Conservation (phyloP, 2,329 filamentous ascomycete species). For the Xylariaceae sp. region DNA sequence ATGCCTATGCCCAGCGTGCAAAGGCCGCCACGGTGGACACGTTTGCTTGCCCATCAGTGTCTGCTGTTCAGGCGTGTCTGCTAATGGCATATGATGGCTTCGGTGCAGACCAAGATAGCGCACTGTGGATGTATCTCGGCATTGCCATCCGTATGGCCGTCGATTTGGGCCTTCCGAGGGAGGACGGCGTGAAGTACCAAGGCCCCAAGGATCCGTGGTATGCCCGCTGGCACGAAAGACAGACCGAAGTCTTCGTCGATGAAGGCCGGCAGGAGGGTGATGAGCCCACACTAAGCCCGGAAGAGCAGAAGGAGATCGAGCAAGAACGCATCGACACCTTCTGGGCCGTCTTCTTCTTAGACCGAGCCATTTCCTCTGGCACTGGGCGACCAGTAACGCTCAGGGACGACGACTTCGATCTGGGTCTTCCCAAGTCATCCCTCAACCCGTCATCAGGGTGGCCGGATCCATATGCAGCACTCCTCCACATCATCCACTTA, state of each 20-base stretch:
- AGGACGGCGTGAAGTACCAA: slow-evolving; percentile 72
- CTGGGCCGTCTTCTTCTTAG: slow-evolving; percentile 88
- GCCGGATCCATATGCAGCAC: slow-evolving; percentile 79
- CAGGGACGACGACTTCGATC: slow-evolving; percentile 83
- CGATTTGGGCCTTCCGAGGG: slow-evolving; percentile 81
- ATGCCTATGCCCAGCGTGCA: slow-evolving; percentile 79
- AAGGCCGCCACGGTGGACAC: slow-evolving; percentile 84
- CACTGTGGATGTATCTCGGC: slow-evolving; percentile 91
- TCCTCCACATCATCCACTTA: slow-evolving; percentile 84
- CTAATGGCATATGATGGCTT: slow-evolving; percentile 90
- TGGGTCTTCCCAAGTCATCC: slow-evolving; percentile 66
- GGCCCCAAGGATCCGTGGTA: slow-evolving; percentile 59
- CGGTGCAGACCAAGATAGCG: slow-evolving; percentile 85
- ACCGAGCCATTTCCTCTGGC: slow-evolving; percentile 85
- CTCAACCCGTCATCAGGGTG: slow-evolving; percentile 65
- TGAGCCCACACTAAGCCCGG: slow-evolving; percentile 48
- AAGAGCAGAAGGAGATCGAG: slow-evolving; percentile 70
- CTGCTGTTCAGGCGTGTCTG: slow-evolving; percentile 82
- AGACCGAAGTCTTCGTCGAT: slow-evolving; percentile 23
- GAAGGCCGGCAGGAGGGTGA: slow-evolving; percentile 49
- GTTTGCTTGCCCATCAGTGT: slow-evolving; percentile 81
- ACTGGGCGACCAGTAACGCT: slow-evolving; percentile 85
- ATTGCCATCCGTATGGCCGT: slow-evolving; percentile 85
- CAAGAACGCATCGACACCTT: slow-evolving; percentile 86
- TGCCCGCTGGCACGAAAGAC: slow-evolving; percentile 51